These are phyloP conservation scores for Pistacia integerrima DNA, from an alignment of 345 rosid genomes.

Conservation along the genomic window DNA sequence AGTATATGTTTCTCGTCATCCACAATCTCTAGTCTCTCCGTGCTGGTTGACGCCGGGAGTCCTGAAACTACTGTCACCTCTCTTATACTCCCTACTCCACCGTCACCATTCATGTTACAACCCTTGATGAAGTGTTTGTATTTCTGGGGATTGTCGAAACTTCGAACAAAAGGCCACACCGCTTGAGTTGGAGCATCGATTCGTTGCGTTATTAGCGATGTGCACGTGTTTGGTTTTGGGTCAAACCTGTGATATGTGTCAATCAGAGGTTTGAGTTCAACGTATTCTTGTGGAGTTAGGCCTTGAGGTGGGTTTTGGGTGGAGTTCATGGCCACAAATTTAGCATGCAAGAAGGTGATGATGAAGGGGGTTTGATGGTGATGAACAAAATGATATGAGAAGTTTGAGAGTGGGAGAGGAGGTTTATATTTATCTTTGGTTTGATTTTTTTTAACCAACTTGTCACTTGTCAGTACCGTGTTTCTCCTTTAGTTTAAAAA, in stretches of 20 bases:
- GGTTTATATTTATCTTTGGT: neutral
- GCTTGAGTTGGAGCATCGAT: slow-evolving; percentile 63
- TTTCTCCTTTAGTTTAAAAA: slow-evolving; percentile 19
- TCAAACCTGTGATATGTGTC: slow-evolving; percentile 61
- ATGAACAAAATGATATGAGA: neutral
- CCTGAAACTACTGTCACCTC: slow-evolving; percentile 84
- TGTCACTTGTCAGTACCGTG: slow-evolving; percentile 2
- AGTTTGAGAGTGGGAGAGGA: neutral
- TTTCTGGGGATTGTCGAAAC: slow-evolving; percentile 66
- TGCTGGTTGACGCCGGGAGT: slow-evolving; percentile 86
- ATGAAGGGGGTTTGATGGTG: neutral
- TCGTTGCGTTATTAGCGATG: slow-evolving; percentile 69
- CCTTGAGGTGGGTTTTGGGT: slow-evolving; percentile 38
- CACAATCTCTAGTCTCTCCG: slow-evolving; percentile 77
- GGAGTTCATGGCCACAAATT: neutral
- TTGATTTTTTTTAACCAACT: neutral
- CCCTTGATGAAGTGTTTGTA: slow-evolving; percentile 90
- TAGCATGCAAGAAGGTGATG: neutral
- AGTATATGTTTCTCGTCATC: slow-evolving; percentile 66
- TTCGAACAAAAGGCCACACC: slow-evolving; percentile 70
- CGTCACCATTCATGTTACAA: slow-evolving; percentile 57
- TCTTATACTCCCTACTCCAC: slow-evolving; percentile 65
- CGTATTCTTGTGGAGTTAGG: slow-evolving; percentile 53
- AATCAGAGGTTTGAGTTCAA: slow-evolving; percentile 51
- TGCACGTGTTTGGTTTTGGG: slow-evolving; percentile 54